These are phyloP conservation scores for Parsonsia alboflavescens DNA, from an alignment of 257 asterid genomes.

Conservation along the genomic window DNA sequence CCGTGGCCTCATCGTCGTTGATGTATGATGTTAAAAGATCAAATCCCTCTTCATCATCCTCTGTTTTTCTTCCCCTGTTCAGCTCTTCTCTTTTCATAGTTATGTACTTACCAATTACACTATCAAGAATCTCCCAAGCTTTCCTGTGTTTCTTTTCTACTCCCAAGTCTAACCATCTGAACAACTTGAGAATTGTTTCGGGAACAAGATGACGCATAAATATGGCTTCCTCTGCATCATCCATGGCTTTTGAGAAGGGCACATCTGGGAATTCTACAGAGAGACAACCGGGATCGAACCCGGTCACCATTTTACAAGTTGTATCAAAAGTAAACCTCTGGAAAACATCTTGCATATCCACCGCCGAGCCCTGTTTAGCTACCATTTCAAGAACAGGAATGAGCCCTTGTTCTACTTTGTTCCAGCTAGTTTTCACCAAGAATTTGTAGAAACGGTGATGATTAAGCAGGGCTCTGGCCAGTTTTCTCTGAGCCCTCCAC, in stretches of 20 bases:
- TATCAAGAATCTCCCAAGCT: conserved; percentile 33
- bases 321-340: conserved; percentile 49
- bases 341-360: conserved; percentile 51
- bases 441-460: conserved; percentile 33
- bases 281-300: conserved; percentile 48
- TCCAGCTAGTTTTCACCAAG: conserved; percentile 27
- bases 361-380: background rate
- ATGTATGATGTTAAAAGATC: conserved; percentile 46
- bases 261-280: conserved; percentile 31
- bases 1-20: conserved; percentile 9
- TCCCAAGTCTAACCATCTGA: conserved; percentile 41
- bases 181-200: conserved; percentile 30
- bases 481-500: conserved; percentile 43
- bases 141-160: conserved; percentile 28
- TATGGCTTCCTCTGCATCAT: conserved; percentile 46
- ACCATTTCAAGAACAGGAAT: conserved; percentile 35
- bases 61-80: background rate
- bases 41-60: conserved; percentile 12
- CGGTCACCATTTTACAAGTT: conserved; percentile 38
- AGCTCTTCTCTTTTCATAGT: conserved; percentile 21
- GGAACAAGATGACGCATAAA: conserved; percentile 49
- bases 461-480: conserved; percentile 31
- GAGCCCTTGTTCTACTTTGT: conserved; percentile 38
- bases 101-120: conserved; percentile 29
- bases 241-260: conserved; percentile 53